Conservation (phyloP, 2,329 filamentous ascomycete genomes). For the Botrytis squamosa region DNA sequence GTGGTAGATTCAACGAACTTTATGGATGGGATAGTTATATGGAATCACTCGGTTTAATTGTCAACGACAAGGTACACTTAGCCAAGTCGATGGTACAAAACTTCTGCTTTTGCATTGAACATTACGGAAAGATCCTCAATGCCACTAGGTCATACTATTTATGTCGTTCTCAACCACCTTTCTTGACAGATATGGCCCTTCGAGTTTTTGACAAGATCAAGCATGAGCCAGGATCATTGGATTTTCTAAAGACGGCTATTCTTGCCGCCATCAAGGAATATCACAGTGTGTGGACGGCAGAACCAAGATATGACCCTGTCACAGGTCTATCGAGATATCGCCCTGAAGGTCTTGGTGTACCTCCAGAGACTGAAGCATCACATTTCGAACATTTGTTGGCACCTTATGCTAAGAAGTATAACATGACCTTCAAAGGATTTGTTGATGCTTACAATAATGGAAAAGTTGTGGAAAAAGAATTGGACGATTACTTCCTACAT, state of each 20-base stretch:
- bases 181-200: conserved; percentile 95
- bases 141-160: conserved; percentile 96
- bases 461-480: conserved; percentile 74
- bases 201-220: conserved; percentile 93
- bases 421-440: conserved; percentile 79
- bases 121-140: conserved; percentile 98
- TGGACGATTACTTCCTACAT: conserved; percentile 95
- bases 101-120: conserved; percentile 97
- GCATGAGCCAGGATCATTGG: conserved; percentile 61
- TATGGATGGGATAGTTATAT: conserved; percentile 99
- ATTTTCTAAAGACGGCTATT: conserved; percentile 77
- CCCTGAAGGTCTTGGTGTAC: conserved; percentile 52
- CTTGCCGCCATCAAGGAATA: conserved; percentile 87
- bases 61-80: conserved; percentile 80
- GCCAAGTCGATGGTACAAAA: conserved; percentile 94
- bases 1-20: conserved; percentile 94
- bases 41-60: conserved; percentile 85
- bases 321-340: conserved; percentile 54
- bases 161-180: conserved; percentile 89
- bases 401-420: conserved; percentile 54
- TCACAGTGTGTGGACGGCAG: conserved; percentile 38
- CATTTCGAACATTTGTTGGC: conserved; percentile 50
- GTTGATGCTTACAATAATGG: conserved; percentile 84
- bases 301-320: conserved; percentile 48
- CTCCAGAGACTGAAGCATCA: conserved; percentile 55